A percentile compares a stretch with the other conserved stretches of the same genome.
Conservation (phyloP, 768 basidiomycete species). For the Leccinum variicolor region DNA sequence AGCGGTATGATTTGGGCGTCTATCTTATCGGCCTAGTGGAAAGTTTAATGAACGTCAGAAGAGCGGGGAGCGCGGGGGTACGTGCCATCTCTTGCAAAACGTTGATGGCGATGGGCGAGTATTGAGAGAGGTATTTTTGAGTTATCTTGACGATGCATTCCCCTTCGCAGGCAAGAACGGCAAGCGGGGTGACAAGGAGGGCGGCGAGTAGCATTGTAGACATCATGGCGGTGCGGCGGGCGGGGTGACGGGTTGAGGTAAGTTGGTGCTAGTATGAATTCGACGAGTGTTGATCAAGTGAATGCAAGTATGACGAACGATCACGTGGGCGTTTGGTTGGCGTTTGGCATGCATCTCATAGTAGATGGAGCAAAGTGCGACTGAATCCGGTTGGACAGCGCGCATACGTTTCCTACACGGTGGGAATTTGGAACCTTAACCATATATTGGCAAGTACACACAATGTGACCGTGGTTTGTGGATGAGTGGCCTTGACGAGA, state of each 20-base stretch:
- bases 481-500: not conserved
- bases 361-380: not conserved
- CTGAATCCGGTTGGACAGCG: not conserved
- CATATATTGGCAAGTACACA: not conserved
- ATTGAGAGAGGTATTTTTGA: constrained; percentile 50
- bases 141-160: constrained; percentile 64
- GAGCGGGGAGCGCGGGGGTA: not conserved
- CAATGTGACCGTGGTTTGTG: not conserved
- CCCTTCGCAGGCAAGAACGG: constrained; percentile 62
- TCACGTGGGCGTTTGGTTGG: constrained; percentile 23
- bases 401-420: not conserved
- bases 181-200: constrained; percentile 31
- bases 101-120: constrained; percentile 38
- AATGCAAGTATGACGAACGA: not conserved
- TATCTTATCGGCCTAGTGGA: constrained; percentile 35
- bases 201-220: constrained; percentile 18
- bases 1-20: constrained; percentile 31
- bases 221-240: constrained; percentile 19
- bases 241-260: constrained; percentile 2
- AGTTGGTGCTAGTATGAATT: not conserved
- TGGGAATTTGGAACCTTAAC: no score
- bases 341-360: constrained; percentile 9
- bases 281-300: not conserved
- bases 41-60: not conserved
- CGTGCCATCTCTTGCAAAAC: constrained; percentile 45